phyloP scores from a whole-genome alignment of 1,284 basidiomycete species.

The Cerioporus squamosus region DNA sequence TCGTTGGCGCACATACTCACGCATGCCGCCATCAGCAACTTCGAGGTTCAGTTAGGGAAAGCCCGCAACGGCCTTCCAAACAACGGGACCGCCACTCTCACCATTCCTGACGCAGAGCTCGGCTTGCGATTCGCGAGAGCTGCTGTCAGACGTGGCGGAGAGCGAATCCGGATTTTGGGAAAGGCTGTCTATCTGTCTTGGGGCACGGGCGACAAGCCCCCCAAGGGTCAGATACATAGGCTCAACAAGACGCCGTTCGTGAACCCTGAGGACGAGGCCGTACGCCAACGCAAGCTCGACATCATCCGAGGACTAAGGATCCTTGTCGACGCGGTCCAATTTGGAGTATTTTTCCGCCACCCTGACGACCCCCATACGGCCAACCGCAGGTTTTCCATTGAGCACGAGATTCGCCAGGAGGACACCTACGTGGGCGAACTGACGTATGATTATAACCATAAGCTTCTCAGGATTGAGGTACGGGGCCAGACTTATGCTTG shows the following conservation, averaged over 20 bases:
- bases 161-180: slow-evolving; percentile 43
- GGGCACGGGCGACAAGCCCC: slow-evolving; percentile 9
- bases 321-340: slow-evolving; percentile 61
- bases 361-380: slow-evolving; percentile 34
- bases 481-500: slow-evolving; percentile 23
- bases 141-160: slow-evolving; percentile 35
- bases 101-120: slow-evolving; percentile 43
- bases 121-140: slow-evolving; percentile 52
- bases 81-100: slow-evolving; percentile 57
- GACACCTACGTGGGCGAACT: slow-evolving; percentile 53
- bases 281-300: slow-evolving; percentile 47
- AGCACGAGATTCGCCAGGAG: slow-evolving; percentile 49
- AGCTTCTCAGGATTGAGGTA: slow-evolving; percentile 63
- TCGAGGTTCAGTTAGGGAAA: slow-evolving; percentile 55
- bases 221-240: slow-evolving; percentile 4
- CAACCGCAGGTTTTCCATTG: slow-evolving; percentile 62
- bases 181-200: slow-evolving; percentile 25
- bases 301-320: slow-evolving; percentile 47
- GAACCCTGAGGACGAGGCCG: slow-evolving; percentile 61
- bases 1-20: not conserved
- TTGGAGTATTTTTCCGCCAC: slow-evolving; percentile 55
- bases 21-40: slow-evolving; percentile 44
- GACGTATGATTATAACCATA: slow-evolving; percentile 65
- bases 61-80: slow-evolving; percentile 55
- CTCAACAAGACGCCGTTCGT: slow-evolving; percentile 60